Percentiles rank a stretch among this genome's conserved stretches.
phyloP scores from a whole-genome alignment of 1,139 yeast genomes.

The Zygosaccharomyces pseudobailii region DNA sequence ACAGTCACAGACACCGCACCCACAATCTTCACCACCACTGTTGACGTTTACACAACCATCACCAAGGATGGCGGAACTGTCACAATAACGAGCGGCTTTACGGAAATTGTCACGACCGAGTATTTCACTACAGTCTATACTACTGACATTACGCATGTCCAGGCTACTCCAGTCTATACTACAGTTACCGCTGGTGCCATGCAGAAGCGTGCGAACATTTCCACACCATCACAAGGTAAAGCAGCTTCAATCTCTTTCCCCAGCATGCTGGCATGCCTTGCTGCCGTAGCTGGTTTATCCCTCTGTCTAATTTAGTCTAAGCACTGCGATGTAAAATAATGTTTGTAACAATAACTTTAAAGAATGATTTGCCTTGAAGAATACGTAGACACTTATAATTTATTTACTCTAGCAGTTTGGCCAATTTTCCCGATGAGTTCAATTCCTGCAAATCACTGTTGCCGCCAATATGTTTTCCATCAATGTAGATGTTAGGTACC shows the following conservation, averaged over 20 bases:
- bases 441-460: constrained; percentile 76
- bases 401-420: constrained; percentile 32
- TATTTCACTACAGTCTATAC: not conserved
- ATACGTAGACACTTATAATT: not conserved
- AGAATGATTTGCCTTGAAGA: not conserved
- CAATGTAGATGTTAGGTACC: constrained; percentile 88
- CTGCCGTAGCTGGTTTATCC: not conserved
- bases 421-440: constrained; percentile 40
- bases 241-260: not conserved
- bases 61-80: not conserved
- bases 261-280: not conserved
- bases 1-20: not conserved
- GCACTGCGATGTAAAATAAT: not conserved
- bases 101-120: not conserved
- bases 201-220: not conserved
- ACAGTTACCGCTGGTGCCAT: not conserved
- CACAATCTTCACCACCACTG: not conserved
- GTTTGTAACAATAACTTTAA: not conserved
- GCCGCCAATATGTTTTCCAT: constrained; percentile 92
- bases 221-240: not conserved
- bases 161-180: not conserved
- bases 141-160: not conserved
- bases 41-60: not conserved
- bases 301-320: not conserved
- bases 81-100: not conserved